phyloP scores from a whole-genome alignment of 495 filamentous ascomycete species.

The Penicillium manginii region DNA sequence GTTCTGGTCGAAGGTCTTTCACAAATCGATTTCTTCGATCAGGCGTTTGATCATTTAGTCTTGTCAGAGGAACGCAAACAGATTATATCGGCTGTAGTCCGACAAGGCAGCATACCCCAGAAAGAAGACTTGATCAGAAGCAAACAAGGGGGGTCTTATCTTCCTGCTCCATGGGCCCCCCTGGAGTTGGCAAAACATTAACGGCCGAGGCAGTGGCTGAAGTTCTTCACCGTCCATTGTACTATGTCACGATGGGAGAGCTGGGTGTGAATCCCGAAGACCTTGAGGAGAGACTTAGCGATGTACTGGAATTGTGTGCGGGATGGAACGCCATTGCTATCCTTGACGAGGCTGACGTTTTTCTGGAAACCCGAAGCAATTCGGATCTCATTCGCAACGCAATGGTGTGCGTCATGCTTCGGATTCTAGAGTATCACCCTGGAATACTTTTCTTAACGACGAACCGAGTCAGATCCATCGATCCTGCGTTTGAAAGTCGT shows the following conservation, averaged over 20 bases:
- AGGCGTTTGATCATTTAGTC: too few species aligned
- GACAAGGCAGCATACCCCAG: too few species aligned
- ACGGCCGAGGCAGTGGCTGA: constrained; percentile 23
- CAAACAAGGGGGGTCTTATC: constrained; percentile 24
- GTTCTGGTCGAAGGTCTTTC: too few species aligned
- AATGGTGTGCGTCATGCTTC: constrained; percentile 41
- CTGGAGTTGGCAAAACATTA: constrained; percentile 26
- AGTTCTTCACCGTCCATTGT: constrained; percentile 13
- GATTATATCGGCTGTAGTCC: too few species aligned
- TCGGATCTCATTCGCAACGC: constrained; percentile 57
- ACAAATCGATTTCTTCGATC: too few species aligned
- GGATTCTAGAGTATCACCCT: background rate
- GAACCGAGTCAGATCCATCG: constrained; percentile 4
- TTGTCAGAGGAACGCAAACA: too few species aligned
- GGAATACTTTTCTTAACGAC: constrained; percentile 9
- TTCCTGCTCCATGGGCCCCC: constrained; percentile 24
- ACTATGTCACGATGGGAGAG: constrained; percentile 20
- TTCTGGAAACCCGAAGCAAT: constrained; percentile 21
- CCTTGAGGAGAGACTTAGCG: constrained; percentile 16
- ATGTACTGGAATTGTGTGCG: constrained; percentile 15
- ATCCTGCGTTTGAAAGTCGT: background rate
- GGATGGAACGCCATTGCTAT: constrained; percentile 29
- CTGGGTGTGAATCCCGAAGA: constrained; percentile 13
- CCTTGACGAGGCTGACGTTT: constrained; percentile 35
- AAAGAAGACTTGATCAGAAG: constrained; percentile 10